Evolutionary conservation across 768 basidiomycete genomes (phyloP).

Genomic region (Coprinellus micaceus): DNA sequence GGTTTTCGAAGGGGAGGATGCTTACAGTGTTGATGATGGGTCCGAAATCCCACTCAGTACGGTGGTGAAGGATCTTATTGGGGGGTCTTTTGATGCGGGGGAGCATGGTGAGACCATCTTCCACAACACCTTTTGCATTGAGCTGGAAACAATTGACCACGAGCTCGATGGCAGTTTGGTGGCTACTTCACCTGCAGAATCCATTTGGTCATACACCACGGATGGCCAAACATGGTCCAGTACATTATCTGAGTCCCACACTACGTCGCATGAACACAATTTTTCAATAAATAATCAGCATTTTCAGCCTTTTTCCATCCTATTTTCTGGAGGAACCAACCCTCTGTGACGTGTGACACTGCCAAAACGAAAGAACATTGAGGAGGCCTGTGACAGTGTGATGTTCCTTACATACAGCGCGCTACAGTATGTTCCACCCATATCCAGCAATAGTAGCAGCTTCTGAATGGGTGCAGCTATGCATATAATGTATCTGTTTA

Average conservation of each 20-base stretch:
- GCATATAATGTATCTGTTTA: no score
- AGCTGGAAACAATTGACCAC: no score
- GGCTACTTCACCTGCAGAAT: background rate
- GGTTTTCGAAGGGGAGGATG: background rate
- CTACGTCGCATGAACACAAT: background rate
- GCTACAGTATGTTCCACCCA: no score
- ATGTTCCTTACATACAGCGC: no score
- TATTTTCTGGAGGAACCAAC: background rate
- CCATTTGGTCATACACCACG: background rate
- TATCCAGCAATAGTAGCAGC: no score
- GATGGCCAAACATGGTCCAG: background rate
- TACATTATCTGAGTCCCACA: background rate
- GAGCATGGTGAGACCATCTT: background rate
- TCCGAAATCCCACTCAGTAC: slow-evolving; percentile 4
- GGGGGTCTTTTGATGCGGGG: background rate
- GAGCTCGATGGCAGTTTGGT: background rate
- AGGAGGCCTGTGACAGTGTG: no score
- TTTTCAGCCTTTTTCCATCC: background rate
- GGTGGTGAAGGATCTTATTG: background rate
- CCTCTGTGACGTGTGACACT: background rate
- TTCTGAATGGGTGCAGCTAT: no score
- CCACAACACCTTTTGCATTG: no score
- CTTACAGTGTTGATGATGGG: background rate
- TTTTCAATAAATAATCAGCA: background rate
- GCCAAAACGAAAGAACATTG: no score